Evolutionary conservation across 2,329 filamentous ascomycete species (phyloP).

Genomic region (Pseudogymnoascus sp.): DNA sequence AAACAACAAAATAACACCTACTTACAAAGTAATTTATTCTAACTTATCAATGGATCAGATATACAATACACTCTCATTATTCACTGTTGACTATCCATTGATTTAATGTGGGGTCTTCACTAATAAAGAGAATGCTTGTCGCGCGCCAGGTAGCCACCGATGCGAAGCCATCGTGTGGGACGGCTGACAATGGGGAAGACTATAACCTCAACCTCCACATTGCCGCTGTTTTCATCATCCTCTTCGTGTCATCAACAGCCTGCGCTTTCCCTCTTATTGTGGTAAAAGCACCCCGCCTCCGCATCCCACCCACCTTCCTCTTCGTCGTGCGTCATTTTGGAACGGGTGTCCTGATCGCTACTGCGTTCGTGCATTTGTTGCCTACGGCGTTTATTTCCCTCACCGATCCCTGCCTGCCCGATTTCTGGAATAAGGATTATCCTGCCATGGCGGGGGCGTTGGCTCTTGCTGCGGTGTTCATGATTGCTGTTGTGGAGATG

Average conservation of each 20-base stretch:
- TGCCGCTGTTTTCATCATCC: constrained; percentile 10
- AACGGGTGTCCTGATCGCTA: constrained; percentile 72
- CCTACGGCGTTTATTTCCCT: constrained; percentile 59
- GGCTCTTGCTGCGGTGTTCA: constrained; percentile 34
- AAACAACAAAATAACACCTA: background rate
- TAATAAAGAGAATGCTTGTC: background rate
- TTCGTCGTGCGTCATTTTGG: constrained; percentile 66
- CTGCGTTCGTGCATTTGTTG: constrained; percentile 64
- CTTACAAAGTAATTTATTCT: background rate
- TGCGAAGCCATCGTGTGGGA: background rate
- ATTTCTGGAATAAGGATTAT: constrained; percentile 37
- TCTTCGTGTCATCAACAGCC: constrained; percentile 8
- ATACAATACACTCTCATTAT: background rate
- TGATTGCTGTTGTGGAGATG: constrained; percentile 46
- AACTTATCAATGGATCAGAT: background rate
- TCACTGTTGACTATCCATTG: background rate
- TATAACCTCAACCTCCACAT: constrained; percentile 10
- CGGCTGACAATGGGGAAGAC: background rate
- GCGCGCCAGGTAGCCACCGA: background rate
- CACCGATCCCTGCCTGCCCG: constrained; percentile 51
- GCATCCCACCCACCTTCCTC: constrained; percentile 48
- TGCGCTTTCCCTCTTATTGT: constrained; percentile 10
- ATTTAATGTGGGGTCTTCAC: background rate
- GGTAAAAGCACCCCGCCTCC: constrained; percentile 9
- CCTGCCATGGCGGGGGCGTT: constrained; percentile 40